Evolutionary conservation across 1,284 basidiomycete species (phyloP).

Genomic region (Leccinum ponderosum): DNA sequence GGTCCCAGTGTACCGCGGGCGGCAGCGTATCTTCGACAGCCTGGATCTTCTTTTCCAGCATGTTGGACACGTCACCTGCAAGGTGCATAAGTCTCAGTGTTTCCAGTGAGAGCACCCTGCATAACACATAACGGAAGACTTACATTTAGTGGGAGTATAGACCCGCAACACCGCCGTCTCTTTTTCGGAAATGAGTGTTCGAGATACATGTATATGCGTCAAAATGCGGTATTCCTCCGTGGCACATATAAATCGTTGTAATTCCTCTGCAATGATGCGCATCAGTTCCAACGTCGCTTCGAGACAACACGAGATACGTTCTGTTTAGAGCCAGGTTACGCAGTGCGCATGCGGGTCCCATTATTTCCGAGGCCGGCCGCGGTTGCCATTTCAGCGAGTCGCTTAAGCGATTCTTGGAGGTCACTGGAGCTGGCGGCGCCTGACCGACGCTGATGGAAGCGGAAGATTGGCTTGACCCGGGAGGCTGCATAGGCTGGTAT

Average conservation of each 20-base stretch:
- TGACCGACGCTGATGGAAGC: neutral
- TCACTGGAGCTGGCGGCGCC: neutral
- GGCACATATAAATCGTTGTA: neutral
- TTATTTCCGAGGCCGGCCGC: constrained; percentile 18
- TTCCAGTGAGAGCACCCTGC: neutral
- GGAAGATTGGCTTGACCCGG: neutral
- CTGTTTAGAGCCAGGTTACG: neutral
- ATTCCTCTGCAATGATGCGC: constrained; percentile 9
- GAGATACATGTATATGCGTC: constrained; percentile 18
- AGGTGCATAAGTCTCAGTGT: neutral
- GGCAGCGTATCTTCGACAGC: constrained; percentile 5
- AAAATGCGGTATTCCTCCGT: constrained; percentile 14
- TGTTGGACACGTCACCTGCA: constrained; percentile 19
- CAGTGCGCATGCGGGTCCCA: constrained; percentile 19
- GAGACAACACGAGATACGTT: neutral
- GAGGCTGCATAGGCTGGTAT: neutral
- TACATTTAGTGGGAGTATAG: constrained; percentile 21
- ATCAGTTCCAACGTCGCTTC: neutral
- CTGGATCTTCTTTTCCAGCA: constrained; percentile 10
- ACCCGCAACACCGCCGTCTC: constrained; percentile 18
- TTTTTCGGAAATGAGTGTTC: constrained; percentile 12
- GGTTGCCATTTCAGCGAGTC: neutral
- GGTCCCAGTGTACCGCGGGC: neutral
- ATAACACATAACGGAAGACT: neutral
- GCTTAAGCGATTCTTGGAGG: neutral